A percentile compares a stretch with the other conserved stretches of the same genome.
phyloP scores from a whole-genome alignment of 179 eudicot genomes.

The Amaranthus tricolor region DNA sequence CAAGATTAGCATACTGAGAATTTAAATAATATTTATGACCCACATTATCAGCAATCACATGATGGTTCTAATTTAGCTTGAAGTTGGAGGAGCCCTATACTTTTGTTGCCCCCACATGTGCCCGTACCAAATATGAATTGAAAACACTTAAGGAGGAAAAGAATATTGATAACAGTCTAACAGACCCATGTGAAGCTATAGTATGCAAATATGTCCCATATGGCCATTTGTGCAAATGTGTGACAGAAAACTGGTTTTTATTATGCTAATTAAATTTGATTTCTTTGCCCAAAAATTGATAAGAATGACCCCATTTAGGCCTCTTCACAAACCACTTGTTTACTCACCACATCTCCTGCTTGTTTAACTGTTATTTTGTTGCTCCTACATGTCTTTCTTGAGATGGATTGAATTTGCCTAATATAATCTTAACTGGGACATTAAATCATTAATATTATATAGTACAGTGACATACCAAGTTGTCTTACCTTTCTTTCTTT shows the following conservation, averaged over 20 bases:
- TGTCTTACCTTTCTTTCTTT: not conserved
- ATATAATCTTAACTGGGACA: not conserved
- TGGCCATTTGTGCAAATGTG: not conserved
- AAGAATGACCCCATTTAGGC: slow-evolving; percentile 20
- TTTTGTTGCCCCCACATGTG: slow-evolving; percentile 31
- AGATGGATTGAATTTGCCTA: not conserved
- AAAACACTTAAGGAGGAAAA: not conserved
- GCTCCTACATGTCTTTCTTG: slow-evolving; percentile 17
- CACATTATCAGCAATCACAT: slow-evolving; percentile 37
- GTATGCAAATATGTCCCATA: slow-evolving; percentile 15
- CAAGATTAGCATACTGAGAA: slow-evolving; percentile 4
- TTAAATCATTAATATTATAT: too few species aligned
- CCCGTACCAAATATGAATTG: slow-evolving; percentile 22
- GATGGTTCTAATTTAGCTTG: slow-evolving; percentile 29
- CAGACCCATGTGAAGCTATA: slow-evolving; percentile 30
- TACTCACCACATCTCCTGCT: not conserved
- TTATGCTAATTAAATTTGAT: slow-evolving; percentile 1
- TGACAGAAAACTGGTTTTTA: slow-evolving; percentile 2
- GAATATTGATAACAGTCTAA: slow-evolving; percentile 10
- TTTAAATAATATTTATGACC: slow-evolving; percentile 14
- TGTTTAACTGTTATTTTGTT: not conserved
- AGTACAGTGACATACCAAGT: not conserved
- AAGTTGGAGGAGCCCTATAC: slow-evolving; percentile 2
- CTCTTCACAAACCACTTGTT: slow-evolving; percentile 14
- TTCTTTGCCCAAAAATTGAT: slow-evolving; percentile 8